phyloP scores from a whole-genome alignment of 1,139 yeast species.

The Pichia sp. region DNA sequence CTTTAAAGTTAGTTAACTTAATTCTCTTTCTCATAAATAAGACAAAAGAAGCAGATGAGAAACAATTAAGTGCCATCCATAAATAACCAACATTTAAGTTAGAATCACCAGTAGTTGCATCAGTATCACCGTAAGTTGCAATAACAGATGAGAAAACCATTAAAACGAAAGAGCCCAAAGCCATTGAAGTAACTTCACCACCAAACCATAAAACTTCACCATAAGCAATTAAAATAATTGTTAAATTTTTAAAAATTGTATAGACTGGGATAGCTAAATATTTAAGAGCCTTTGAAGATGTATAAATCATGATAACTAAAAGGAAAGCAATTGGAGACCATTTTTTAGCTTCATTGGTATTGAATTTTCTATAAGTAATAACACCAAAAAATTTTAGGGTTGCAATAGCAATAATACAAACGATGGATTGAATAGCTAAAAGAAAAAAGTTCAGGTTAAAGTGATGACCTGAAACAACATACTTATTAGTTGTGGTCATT shows the following conservation, averaged over 20 bases:
- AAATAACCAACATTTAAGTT: constrained; percentile 75
- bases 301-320: constrained; percentile 90
- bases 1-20: constrained; percentile 92
- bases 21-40: constrained; percentile 95
- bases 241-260: constrained; percentile 95
- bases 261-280: constrained; percentile 89
- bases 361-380: constrained; percentile 81
- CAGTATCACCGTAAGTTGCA: constrained; percentile 85
- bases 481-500: constrained; percentile 98
- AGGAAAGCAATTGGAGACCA: constrained; percentile 91
- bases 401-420: constrained; percentile 71
- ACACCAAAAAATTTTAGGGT: constrained; percentile 65
- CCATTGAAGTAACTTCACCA: constrained; percentile 85
- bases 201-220: constrained; percentile 98
- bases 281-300: constrained; percentile 92
- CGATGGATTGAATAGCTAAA: constrained; percentile 73
- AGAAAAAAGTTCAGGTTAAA: constrained; percentile 91
- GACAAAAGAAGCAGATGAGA: constrained; percentile 90
- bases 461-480: constrained; percentile 71
- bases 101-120: constrained; percentile 34
- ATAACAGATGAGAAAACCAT: constrained; percentile 92
- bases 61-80: constrained; percentile 95
- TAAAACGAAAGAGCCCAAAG: constrained; percentile 75
- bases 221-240: constrained; percentile 92
- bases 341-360: constrained; percentile 82